phyloP scores from a whole-genome alignment of 345 rosid genomes.

The Citrus maxima region DNA sequence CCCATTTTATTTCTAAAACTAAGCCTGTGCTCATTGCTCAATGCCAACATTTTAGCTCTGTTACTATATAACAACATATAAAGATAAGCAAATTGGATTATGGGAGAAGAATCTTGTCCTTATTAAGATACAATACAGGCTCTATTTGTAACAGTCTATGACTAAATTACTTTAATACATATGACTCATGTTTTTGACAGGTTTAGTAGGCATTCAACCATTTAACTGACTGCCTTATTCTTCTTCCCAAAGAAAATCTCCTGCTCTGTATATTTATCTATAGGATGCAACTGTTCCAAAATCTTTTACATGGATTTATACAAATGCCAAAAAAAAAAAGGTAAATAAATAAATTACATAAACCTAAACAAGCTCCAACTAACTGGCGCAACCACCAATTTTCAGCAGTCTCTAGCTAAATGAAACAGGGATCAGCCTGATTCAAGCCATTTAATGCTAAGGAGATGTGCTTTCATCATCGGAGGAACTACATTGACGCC shows the following conservation, averaged over 20 bases:
- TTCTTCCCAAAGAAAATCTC: conserved; percentile 18
- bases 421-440: conserved; percentile 9
- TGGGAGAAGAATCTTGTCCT: background rate
- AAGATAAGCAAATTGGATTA: background rate
- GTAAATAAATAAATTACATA: conserved; percentile 26
- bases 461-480: conserved; percentile 60
- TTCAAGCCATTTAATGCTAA: conserved; percentile 22
- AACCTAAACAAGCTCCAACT: conserved; percentile 24
- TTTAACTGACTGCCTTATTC: conserved; percentile 12
- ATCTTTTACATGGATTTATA: conserved; percentile 47
- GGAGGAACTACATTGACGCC: conserved; percentile 40
- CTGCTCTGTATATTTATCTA: conserved; percentile 34
- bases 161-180: background rate
- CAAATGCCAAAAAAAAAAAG: conserved; percentile 25
- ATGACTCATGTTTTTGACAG: background rate
- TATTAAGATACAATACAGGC: background rate
- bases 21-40: background rate
- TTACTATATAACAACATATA: background rate
- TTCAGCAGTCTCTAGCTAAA: conserved; percentile 13
- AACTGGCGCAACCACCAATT: conserved; percentile 16
- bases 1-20: background rate
- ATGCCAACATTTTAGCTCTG: background rate
- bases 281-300: conserved; percentile 36
- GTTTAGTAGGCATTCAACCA: conserved; percentile 1
- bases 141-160: background rate